A percentile compares a stretch with the other conserved stretches of the same genome.
phyloP scores from a whole-genome alignment of 2,329 filamentous ascomycete genomes.

The Penicillium sp. region DNA sequence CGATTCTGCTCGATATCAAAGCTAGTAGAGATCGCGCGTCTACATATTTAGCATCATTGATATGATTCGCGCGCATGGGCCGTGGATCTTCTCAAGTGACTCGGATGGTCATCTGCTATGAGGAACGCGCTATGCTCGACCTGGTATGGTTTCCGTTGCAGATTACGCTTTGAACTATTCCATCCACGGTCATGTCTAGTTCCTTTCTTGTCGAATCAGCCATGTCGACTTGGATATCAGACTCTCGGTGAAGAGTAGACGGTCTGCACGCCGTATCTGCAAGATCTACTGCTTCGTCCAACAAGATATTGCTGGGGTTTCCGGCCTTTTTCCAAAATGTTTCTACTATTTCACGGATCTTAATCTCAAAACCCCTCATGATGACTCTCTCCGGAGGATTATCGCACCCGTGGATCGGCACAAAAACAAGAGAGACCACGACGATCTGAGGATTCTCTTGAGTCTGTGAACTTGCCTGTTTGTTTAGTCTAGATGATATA shows the following conservation, averaged over 20 bases:
- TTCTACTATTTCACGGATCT: constrained; percentile 1
- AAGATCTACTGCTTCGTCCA: too few relatives aligned
- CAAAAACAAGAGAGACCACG: constrained; percentile 9
- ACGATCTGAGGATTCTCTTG: neutral
- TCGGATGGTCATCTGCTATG: constrained; percentile 23
- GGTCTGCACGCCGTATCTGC: too few relatives aligned
- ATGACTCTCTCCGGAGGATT: constrained; percentile 7
- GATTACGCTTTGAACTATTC: constrained; percentile 7
- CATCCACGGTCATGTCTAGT: too few relatives aligned
- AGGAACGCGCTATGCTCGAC: constrained; percentile 7
- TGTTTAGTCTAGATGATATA: constrained; percentile 4
- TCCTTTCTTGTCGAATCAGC: too few relatives aligned
- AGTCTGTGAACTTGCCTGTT: neutral
- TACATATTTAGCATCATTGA: constrained; percentile 9
- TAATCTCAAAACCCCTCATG: constrained; percentile 1
- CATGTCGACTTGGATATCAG: too few relatives aligned
- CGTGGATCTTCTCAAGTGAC: constrained; percentile 31
- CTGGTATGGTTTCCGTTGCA: constrained; percentile 17
- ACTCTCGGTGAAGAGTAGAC: too few relatives aligned
- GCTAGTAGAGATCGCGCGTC: constrained; percentile 10
- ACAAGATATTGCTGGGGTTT: too few relatives aligned
- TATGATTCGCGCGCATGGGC: constrained; percentile 23
- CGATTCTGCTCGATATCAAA: constrained; percentile 6
- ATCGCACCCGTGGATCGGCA: constrained; percentile 5
- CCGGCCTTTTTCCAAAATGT: too few relatives aligned